Conservation (phyloP, 192 early-diverging fungal species). For the Mortierella claussenii region DNA sequence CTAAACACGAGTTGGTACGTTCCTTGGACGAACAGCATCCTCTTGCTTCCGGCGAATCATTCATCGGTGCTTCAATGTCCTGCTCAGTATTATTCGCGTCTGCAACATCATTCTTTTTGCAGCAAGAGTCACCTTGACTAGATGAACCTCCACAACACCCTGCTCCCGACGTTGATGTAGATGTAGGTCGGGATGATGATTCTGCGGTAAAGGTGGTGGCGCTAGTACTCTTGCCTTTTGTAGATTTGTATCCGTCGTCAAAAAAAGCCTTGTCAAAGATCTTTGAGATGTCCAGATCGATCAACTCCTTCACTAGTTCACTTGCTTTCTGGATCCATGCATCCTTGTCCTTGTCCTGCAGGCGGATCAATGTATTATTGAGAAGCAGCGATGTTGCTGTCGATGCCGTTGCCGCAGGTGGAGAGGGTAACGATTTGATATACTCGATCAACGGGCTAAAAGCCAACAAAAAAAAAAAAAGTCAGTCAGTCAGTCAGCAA, state of each 20-base stretch:
- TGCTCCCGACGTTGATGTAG: background rate
- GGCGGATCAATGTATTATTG: background rate
- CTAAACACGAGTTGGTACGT: background rate
- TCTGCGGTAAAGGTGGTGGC: background rate
- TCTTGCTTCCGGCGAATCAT: conserved; percentile 1
- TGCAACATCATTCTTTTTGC: no score
- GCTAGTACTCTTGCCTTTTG: no score
- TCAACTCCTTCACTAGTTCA: conserved; percentile 32
- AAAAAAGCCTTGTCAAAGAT: conserved; percentile 53
- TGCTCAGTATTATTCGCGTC: background rate
- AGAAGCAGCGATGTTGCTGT: background rate
- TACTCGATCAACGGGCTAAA: conserved; percentile 33
- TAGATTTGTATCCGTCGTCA: no score
- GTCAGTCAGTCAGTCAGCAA: background rate
- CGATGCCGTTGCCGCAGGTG: background rate
- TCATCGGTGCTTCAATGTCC: background rate
- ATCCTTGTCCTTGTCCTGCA: conserved; percentile 16
- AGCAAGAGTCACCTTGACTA: conserved; percentile 10
- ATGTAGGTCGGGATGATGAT: background rate
- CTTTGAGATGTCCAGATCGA: conserved; percentile 36
- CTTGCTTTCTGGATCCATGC: conserved; percentile 23
- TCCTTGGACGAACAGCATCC: conserved; percentile 10
- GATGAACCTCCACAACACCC: conserved; percentile 29
- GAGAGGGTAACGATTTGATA: conserved; percentile 10
- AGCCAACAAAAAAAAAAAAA: background rate